Evolutionary conservation across 225 moss, liverwort and hornwort species (phyloP), one percentile per base, ranked within the genome.

Genomic region (Antitrichia curtipendula): DNA sequence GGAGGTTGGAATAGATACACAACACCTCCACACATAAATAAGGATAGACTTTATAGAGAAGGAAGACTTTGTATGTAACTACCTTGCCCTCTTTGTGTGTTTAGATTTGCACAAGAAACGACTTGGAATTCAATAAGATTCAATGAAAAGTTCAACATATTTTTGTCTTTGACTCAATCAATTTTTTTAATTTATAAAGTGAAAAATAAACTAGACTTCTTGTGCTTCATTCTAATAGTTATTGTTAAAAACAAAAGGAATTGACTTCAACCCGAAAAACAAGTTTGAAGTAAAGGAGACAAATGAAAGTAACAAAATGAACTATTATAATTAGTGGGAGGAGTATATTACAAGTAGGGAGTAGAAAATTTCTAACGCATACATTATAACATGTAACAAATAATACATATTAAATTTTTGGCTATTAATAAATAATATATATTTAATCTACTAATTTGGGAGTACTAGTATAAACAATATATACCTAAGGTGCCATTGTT

Each of bases 261-360:
- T 34, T 10, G 20, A 36, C 21, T 65, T 36, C 5, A 15, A 20
- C 29, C 21, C 7, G 6, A 1, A 4, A 20, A n/a, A 65, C 3
- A 19, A 65, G 3, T 36, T 0, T 13, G 3, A 64, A 64, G 2
- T 65, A 65, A 10, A 65, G 0, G 5, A 2, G 4, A 5, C 9
- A 34, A 36, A 34, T 18, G 2, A 36, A 20, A 65, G 20, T 36
- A 19, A 36, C 19, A 65, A 36, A 20, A 20, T 1, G 10, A 3
- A 65, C 6, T 36, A 20, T 65, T 36, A 6, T 65, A 36, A 19
- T 65, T 1, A 2, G 36, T 0, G 5, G 1, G 36, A 5, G 6
- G 10, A 10, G 20, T 20, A 20, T 36, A 11, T 11, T 36, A 68
- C 22, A 66, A 12, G 0, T 68, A 23, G 7, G 7, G 4, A 23